Evolutionary conservation across 176 grass and related monocot genomes (phyloP).

Genomic region (Eragrostis nindensis): DNA sequence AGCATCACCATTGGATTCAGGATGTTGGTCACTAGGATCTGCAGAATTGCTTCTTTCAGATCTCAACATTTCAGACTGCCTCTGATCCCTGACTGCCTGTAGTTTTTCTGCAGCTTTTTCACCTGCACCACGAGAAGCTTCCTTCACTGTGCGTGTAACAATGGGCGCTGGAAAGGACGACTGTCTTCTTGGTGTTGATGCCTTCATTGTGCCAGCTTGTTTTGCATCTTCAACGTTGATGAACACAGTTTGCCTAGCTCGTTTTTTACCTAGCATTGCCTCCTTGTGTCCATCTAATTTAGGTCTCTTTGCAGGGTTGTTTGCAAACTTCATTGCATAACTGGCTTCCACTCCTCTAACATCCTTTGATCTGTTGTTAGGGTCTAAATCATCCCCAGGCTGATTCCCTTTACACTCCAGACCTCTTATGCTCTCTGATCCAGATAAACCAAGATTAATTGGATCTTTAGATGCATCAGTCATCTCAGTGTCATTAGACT

Average conservation of each 20-base stretch:
- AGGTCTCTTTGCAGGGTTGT: constrained; percentile 80
- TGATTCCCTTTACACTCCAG: constrained; percentile 63
- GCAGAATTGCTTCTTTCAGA: constrained; percentile 58
- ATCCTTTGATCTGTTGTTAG: constrained; percentile 66
- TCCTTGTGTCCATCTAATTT: constrained; percentile 90
- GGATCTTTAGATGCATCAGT: constrained; percentile 55
- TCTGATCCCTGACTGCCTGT: constrained; percentile 55
- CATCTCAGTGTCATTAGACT: constrained; percentile 59
- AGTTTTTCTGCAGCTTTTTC: constrained; percentile 69
- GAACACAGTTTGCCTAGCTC: constrained; percentile 85
- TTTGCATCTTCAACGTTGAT: constrained; percentile 97
- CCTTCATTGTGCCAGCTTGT: constrained; percentile 89
- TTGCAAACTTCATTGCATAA: constrained; percentile 83
- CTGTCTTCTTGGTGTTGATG: constrained; percentile 81
- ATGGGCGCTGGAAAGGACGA: constrained; percentile 87
- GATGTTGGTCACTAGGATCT: constrained; percentile 61
- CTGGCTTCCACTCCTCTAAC: constrained; percentile 87
- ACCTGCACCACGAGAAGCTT: constrained; percentile 55
- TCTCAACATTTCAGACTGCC: constrained; percentile 62
- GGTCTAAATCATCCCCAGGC: constrained; percentile 59
- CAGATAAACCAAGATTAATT: constrained; percentile 33
- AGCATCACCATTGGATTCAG: constrained; percentile 78
- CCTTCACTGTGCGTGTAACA: constrained; percentile 85
- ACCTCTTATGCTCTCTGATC: constrained; percentile 35
- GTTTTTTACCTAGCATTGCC: constrained; percentile 95